These are phyloP conservation scores for Pyronema omphalodes DNA, from an alignment of 495 filamentous ascomycete genomes.

Conservation along the genomic window DNA sequence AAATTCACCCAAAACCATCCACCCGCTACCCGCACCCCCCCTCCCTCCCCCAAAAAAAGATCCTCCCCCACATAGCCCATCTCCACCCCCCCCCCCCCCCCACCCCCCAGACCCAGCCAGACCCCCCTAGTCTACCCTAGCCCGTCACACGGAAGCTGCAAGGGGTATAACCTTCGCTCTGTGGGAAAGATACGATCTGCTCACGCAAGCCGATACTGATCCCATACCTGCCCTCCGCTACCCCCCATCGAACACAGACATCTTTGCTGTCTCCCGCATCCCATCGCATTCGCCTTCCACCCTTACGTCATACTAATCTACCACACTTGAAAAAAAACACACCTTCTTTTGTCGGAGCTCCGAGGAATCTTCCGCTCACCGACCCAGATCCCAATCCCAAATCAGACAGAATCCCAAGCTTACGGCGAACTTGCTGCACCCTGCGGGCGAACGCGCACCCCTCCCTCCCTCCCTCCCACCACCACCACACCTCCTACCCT, in stretches of 20 bases:
- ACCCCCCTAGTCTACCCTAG: not conserved
- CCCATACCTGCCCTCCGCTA: not conserved
- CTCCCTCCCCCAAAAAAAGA: not conserved
- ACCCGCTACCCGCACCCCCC: not conserved
- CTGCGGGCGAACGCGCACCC: not conserved
- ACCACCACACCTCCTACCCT: not conserved
- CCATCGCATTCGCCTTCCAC: too few relatives aligned
- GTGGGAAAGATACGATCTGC: not conserved
- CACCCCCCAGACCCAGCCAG: not conserved
- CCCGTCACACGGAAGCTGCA: not conserved
- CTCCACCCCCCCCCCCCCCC: not conserved
- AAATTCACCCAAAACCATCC: not conserved
- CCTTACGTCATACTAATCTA: not conserved
- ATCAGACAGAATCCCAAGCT: not conserved
- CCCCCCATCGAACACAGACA: not conserved
- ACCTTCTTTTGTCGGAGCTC: not conserved
- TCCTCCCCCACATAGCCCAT: not conserved
- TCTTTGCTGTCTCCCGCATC: too few relatives aligned
- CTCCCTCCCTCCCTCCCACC: too few relatives aligned
- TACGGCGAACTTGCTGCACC: slow-evolving; percentile 2
- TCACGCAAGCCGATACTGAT: not conserved
- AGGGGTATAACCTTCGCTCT: not conserved
- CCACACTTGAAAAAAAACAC: not conserved
- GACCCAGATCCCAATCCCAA: slow-evolving; percentile 1
- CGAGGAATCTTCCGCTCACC: not conserved